Percentiles rank a stretch among this genome's conserved stretches.
phyloP scores from a whole-genome alignment of 2,329 filamentous ascomycete species.

The Alternaria novae-zelandiae region DNA sequence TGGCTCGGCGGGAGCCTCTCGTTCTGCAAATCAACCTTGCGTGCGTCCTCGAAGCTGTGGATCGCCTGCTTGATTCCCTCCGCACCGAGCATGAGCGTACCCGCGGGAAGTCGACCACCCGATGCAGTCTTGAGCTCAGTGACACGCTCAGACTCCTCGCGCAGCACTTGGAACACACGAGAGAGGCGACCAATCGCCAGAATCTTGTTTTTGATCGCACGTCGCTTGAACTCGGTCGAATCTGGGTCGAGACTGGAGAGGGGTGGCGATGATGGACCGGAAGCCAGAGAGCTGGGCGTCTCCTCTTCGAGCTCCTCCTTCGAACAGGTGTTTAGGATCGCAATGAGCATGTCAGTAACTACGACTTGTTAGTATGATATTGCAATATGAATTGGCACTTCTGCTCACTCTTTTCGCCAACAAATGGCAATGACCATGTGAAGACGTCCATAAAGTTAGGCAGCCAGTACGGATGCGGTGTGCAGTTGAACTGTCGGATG shows the following conservation, averaged over 20 bases:
- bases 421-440: conserved; percentile 99
- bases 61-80: conserved; percentile 99
- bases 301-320: conserved; percentile 95
- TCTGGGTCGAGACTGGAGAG: conserved; percentile 73
- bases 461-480: conserved; percentile 98
- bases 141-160: conserved; percentile 95
- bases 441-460: conserved; percentile 99
- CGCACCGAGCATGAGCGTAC: conserved; percentile 95
- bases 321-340: conserved; percentile 97
- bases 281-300: conserved; percentile 73
- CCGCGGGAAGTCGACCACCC: conserved; percentile 88
- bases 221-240: conserved; percentile 89
- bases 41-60: conserved; percentile 92
- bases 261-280: conserved; percentile 77
- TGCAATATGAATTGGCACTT: neutral
- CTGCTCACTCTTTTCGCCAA: conserved; percentile 79
- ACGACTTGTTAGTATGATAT: conserved; percentile 23
- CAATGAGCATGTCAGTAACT: conserved; percentile 97
- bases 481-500: conserved; percentile 99
- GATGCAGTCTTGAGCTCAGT: conserved; percentile 97
- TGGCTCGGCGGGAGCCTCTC: conserved; percentile 90
- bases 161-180: conserved; percentile 96
- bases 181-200: conserved; percentile 95
- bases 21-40: conserved; percentile 96
- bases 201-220: conserved; percentile 99